Base-by-base conservation (phyloP, 2,329 filamentous ascomycete genomes). In the Hypoxylon sp. region DNA sequence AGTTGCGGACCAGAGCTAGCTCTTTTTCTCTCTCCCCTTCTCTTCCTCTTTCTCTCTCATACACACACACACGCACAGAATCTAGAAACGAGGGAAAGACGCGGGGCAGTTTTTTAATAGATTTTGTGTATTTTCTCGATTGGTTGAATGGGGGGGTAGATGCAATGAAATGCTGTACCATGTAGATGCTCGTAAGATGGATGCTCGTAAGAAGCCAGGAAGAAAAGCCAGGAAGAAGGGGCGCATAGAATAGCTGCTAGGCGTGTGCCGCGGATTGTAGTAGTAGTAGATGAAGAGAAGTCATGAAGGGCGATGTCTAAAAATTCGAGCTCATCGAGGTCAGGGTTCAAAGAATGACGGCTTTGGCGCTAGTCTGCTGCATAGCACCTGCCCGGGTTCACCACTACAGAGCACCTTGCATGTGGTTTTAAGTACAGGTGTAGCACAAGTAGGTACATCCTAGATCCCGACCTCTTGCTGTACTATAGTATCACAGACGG, bases 271-370 rank as follows among this genome's bases (percentile, higher is more conserved):
- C 17, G 32, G 41, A 5, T 36, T 49, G 23, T 23, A 25, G 34
- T 53, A 25, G 30, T 23, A 25, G 25, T 41, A 50, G n/a, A 10
- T n/a, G 13, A 25, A 43, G n/a, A 41, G 55, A 17, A 41, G n/a
- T n/a, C 6, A 30, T 30, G 9, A 52, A 49, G 21, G 56, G 5
- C n/a, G 21, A 30, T 25, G 50, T 48, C 19, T 25, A 36, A 60
- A 60, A 61, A 51, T 57, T 57, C 14, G 23, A 66, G 32, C 56
- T 60, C 23, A 25, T 66, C 43, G 52, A 68, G 53, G 53, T 60
- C 48, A 34, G 56, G 17, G 59, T 56, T 63, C 61, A 61, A 68
- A 68, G 61, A 52, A 65, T 65, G 48, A 58, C 62, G 62, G 43
- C 57, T 68, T 61, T 41, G 45, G 14, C 65, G 61, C 61, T 68